Evolutionary conservation across 1,284 basidiomycete species (phyloP).

Genomic region (Sphagnurus paluster): DNA sequence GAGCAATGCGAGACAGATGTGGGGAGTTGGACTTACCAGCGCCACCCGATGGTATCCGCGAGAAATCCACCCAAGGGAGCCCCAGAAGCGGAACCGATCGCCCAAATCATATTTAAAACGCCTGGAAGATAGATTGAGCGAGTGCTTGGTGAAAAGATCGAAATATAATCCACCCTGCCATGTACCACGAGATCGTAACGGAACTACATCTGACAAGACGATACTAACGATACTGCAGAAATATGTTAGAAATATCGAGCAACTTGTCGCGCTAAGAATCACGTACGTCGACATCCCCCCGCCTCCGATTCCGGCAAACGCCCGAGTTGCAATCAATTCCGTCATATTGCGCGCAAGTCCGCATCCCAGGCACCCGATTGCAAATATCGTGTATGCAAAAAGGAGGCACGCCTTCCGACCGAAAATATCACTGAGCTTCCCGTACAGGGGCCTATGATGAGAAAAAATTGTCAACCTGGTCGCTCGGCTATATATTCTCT

Average conservation of each 20-base stretch:
- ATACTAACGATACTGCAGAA: conserved; percentile 55
- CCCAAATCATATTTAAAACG: conserved; percentile 56
- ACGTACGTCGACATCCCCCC: conserved; percentile 66
- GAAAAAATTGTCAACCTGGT: neutral
- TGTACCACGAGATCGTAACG: conserved; percentile 57
- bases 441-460: conserved; percentile 54
- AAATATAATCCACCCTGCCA: conserved; percentile 50
- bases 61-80: conserved; percentile 61
- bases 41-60: conserved; percentile 63
- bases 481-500: no score
- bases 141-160: neutral
- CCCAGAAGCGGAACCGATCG: conserved; percentile 53
- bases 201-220: conserved; percentile 61
- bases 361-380: conserved; percentile 52
- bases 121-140: conserved; percentile 29
- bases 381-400: conserved; percentile 56
- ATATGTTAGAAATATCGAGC: no score
- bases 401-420: conserved; percentile 60
- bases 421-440: conserved; percentile 67
- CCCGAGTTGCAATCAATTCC: conserved; percentile 55
- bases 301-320: conserved; percentile 61
- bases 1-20: neutral
- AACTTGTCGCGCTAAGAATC: conserved; percentile 11
- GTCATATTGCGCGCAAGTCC: conserved; percentile 56
- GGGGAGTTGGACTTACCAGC: conserved; percentile 42